Percentiles rank a stretch among this genome's conserved stretches.
phyloP scores from a whole-genome alignment of 192 early-diverging fungal genomes.

The Podila epigama region DNA sequence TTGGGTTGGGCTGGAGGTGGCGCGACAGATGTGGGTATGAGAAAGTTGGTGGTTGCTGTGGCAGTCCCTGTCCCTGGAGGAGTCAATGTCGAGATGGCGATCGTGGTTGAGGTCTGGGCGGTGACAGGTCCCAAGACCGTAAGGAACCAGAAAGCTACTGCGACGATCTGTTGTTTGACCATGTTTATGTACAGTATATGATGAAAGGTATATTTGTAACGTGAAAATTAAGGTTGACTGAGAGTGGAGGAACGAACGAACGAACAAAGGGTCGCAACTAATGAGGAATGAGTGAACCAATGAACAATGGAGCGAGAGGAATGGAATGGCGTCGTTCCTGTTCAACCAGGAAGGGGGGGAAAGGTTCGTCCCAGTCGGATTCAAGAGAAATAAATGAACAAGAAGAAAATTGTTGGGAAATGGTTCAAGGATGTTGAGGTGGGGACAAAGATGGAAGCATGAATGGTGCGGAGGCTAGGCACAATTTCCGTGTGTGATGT shows the following conservation, averaged over 20 bases:
- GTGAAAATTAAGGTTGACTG: background rate
- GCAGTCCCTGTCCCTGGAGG: background rate
- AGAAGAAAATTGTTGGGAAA: too few species aligned
- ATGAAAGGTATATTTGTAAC: background rate
- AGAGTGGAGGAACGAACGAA: background rate
- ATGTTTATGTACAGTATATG: background rate
- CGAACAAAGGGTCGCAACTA: background rate
- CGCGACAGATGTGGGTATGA: background rate
- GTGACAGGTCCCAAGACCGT: background rate
- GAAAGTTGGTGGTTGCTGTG: background rate
- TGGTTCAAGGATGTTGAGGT: too few species aligned
- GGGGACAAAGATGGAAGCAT: too few species aligned
- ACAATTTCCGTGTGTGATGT: too few species aligned
- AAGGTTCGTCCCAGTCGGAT: too few species aligned
- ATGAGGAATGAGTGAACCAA: constrained; percentile 1
- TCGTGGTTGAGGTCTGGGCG: constrained; percentile 4
- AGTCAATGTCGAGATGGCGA: background rate
- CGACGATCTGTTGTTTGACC: constrained; percentile 1
- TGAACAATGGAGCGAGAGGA: background rate
- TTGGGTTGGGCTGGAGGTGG: background rate
- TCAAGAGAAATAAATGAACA: too few species aligned
- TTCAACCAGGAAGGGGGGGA: too few species aligned
- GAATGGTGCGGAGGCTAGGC: too few species aligned
- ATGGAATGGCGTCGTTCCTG: background rate
- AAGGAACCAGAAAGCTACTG: background rate